Evolutionary conservation across 306 rosid species (phyloP).

Genomic region (Inga oerstediana): DNA sequence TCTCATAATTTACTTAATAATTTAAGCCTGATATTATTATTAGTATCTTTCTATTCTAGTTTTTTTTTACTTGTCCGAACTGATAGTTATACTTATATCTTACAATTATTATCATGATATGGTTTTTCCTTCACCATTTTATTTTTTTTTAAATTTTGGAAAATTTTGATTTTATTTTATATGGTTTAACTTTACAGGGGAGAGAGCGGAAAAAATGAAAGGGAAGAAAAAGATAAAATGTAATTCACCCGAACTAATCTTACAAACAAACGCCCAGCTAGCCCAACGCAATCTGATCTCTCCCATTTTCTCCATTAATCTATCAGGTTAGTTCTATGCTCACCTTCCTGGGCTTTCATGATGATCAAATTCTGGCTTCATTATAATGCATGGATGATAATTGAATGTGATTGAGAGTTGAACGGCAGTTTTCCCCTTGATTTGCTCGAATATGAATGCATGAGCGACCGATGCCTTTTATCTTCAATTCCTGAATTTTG

Average conservation of each 20-base stretch:
- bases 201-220: background rate
- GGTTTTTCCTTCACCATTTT: too few relatives aligned
- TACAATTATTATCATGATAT: too few relatives aligned
- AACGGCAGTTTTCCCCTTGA: background rate
- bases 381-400: background rate
- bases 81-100: too few relatives aligned
- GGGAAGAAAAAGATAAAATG: background rate
- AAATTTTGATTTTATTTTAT: too few relatives aligned
- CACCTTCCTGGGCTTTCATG: background rate
- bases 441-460: background rate
- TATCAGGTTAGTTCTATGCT: slow-evolving; percentile 30
- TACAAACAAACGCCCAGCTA: background rate
- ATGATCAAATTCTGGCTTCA: background rate
- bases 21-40: too few relatives aligned
- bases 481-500: background rate
- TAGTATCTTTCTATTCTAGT: too few relatives aligned
- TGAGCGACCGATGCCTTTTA: background rate
- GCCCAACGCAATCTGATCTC: slow-evolving; percentile 42
- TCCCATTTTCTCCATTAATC: background rate
- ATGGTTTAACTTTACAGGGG: background rate
- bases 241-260: background rate
- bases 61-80: too few relatives aligned
- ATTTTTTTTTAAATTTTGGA: too few relatives aligned
- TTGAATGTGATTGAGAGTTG: background rate
- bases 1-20: too few relatives aligned